phyloP scores from a whole-genome alignment of 257 asterid genomes.

The Primulina tabacum region DNA sequence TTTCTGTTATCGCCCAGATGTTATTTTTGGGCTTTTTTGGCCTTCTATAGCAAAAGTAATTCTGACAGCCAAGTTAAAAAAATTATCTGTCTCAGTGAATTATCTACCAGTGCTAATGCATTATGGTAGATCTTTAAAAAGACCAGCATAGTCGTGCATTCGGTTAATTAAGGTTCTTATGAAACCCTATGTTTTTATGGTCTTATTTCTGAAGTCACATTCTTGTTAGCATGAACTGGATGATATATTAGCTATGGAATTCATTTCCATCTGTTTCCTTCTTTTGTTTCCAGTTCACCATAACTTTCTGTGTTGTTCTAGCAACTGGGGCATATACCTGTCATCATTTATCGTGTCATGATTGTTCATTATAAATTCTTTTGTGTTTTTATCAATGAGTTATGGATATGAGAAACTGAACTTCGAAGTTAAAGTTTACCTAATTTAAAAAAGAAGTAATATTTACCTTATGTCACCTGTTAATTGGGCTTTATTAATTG shows the following conservation, averaged over 20 bases:
- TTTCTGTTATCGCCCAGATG: background rate
- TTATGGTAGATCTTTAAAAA: constrained; percentile 3
- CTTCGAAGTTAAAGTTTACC: background rate
- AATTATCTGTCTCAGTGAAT: background rate
- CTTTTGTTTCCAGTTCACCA: background rate
- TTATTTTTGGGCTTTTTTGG: background rate
- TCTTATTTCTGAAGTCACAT: background rate
- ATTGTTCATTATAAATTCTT: background rate
- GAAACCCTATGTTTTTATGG: background rate
- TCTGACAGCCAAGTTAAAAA: constrained; percentile 4
- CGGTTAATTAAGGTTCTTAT: background rate
- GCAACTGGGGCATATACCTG: constrained; percentile 1
- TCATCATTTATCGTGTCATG: background rate
- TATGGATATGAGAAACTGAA: too few species aligned
- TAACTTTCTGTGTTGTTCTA: background rate
- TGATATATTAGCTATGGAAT: background rate
- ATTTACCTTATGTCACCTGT: background rate
- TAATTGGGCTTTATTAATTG: background rate
- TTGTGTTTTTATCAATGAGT: too few species aligned
- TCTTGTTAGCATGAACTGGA: background rate
- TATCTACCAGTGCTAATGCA: constrained; percentile 5
- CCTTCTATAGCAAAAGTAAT: constrained; percentile 3
- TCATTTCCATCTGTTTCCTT: background rate
- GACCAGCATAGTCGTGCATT: background rate
- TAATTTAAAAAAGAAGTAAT: background rate